A percentile compares a stretch with the other conserved stretches of the same genome.
These are phyloP conservation scores for Pyrenophora graminea DNA, from an alignment of 2,329 filamentous ascomycete genomes.

Conservation along the genomic window DNA sequence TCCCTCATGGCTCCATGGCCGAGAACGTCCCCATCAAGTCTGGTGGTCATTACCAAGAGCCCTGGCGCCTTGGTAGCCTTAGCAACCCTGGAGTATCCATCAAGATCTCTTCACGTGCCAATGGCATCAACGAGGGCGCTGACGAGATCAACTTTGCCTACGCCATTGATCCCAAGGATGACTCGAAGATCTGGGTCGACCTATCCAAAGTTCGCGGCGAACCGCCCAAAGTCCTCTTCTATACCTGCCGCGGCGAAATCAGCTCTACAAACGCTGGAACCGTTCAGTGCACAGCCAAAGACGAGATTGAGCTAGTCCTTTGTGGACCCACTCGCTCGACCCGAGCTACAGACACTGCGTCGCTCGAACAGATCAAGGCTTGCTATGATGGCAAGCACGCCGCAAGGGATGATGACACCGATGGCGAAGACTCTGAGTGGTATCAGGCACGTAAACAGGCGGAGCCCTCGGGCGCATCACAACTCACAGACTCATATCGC, in stretches of 20 bases:
- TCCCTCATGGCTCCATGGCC: conserved; percentile 14
- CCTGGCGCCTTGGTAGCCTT: conserved; percentile 25
- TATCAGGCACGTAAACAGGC: background rate
- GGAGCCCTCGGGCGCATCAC: background rate
- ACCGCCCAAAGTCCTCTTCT: conserved; percentile 18
- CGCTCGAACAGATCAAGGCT: conserved; percentile 14
- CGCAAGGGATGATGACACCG: background rate
- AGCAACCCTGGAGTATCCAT: conserved; percentile 30
- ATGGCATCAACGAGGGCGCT: conserved; percentile 25
- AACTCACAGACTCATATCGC: no score
- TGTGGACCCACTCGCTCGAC: conserved; percentile 24
- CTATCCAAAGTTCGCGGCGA: conserved; percentile 22
- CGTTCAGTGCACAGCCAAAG: conserved; percentile 21
- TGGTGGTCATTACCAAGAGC: conserved; percentile 28
- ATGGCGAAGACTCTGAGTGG: background rate
- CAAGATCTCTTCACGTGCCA: conserved; percentile 27
- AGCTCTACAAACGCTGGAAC: conserved; percentile 16
- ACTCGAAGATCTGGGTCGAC: conserved; percentile 25
- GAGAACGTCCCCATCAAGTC: conserved; percentile 23
- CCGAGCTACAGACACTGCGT: conserved; percentile 7
- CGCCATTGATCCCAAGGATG: conserved; percentile 20
- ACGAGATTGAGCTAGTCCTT: conserved; percentile 33
- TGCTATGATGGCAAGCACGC: conserved; percentile 16
- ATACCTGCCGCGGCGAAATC: conserved; percentile 23
- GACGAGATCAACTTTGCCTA: conserved; percentile 34